Conservation (phyloP, 139 green algal genomes). For the Chlorella sp. region DNA sequence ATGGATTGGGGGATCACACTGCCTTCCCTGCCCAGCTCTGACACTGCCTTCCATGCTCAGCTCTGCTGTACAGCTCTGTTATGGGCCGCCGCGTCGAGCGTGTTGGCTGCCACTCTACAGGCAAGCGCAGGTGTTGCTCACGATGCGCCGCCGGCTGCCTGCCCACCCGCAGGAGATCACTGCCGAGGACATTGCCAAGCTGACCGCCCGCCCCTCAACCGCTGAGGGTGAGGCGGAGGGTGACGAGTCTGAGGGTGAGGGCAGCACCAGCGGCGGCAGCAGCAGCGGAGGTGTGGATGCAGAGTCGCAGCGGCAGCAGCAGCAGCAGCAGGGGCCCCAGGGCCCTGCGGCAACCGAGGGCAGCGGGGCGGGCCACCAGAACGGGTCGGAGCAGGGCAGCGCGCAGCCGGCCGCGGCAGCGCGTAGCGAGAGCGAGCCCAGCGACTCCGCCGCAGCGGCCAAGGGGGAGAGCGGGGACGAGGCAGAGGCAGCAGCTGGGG, state of each 20-base stretch:
- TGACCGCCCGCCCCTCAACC: conserved; percentile 51
- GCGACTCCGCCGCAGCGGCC: conserved; percentile 22
- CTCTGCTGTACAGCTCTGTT: no score
- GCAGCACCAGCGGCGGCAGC: neutral
- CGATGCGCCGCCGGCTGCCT: neutral
- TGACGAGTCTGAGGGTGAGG: neutral
- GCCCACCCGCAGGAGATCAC: conserved; percentile 27
- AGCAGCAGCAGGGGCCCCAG: neutral
- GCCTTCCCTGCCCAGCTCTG: no score
- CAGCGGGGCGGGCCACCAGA: neutral
- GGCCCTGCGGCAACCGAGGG: conserved; percentile 8
- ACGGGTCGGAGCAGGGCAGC: neutral
- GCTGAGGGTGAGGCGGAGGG: conserved; percentile 17
- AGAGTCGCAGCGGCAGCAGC: neutral
- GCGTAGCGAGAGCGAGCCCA: neutral
- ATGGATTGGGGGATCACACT: no score
- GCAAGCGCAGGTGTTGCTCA: no score
- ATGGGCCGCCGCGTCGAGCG: no score
- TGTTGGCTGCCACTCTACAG: no score
- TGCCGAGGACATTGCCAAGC: conserved; percentile 56
- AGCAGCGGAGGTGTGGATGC: neutral
- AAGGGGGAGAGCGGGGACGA: conserved; percentile 35
- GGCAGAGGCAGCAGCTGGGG: conserved; percentile 31
- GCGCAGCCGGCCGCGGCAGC: neutral
- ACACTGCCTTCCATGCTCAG: no score